phyloP scores from a whole-genome alignment of 2,329 filamentous ascomycete genomes.

The Paraphaeosphaeria sporulosa region DNA sequence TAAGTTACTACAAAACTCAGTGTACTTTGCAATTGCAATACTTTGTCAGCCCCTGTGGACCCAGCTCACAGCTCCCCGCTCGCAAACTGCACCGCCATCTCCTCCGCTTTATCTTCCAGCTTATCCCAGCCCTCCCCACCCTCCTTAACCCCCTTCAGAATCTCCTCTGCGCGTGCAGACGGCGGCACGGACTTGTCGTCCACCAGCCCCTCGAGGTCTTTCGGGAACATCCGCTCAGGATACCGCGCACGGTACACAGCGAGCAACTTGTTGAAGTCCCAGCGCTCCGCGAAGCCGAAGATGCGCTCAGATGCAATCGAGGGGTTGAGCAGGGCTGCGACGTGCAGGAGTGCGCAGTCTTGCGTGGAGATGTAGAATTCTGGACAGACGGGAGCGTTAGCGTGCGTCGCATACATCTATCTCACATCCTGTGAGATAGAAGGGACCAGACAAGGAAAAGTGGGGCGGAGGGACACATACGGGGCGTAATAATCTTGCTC shows the following conservation, averaged over 20 bases:
- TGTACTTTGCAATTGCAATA: too few relatives aligned
- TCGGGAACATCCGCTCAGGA: constrained; percentile 49
- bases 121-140: constrained; percentile 33
- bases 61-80: constrained; percentile 2
- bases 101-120: constrained; percentile 32
- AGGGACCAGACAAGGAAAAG: neutral
- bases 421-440: neutral
- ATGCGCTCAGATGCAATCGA: constrained; percentile 59
- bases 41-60: too few relatives aligned
- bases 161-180: constrained; percentile 32
- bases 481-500: constrained; percentile 50
- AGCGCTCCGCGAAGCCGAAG: constrained; percentile 60
- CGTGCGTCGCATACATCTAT: too few relatives aligned
- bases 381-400: constrained; percentile 6
- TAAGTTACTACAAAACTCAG: too few relatives aligned
- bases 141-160: constrained; percentile 37
- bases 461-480: constrained; percentile 16
- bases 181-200: constrained; percentile 28
- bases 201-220: constrained; percentile 26
- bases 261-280: constrained; percentile 57
- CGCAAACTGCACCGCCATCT: constrained; percentile 21
- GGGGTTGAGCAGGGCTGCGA: constrained; percentile 59
- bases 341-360: constrained; percentile 58
- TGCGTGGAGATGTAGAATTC: constrained; percentile 34
- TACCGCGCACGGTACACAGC: constrained; percentile 47